Evolutionary conservation across 2,329 filamentous ascomycete species (phyloP).

Genomic region (Coniochaeta ligniaria): DNA sequence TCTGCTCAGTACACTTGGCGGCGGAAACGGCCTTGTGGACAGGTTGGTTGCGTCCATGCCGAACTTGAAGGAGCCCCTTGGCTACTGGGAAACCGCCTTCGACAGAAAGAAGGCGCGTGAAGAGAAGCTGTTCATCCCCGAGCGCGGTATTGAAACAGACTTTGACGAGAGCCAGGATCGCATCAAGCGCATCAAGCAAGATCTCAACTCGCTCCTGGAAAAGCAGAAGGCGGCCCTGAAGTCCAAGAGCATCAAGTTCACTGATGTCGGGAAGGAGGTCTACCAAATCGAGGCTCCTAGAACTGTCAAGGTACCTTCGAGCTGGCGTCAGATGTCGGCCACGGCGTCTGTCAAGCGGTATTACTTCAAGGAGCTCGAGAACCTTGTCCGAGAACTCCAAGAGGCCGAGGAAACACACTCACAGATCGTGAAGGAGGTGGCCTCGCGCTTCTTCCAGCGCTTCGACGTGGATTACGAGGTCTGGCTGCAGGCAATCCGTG

Average conservation of each 20-base stretch:
- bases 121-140: constrained; percentile 75
- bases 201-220: constrained; percentile 65
- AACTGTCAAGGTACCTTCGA: constrained; percentile 72
- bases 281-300: constrained; percentile 94
- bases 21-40: constrained; percentile 77
- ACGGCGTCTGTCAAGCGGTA: constrained; percentile 87
- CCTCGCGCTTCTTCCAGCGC: constrained; percentile 72
- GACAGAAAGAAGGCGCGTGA: constrained; percentile 74
- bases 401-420: constrained; percentile 91
- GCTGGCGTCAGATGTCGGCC: constrained; percentile 94
- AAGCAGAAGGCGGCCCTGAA: constrained; percentile 67
- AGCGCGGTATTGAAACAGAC: constrained; percentile 80
- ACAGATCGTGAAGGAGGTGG: constrained; percentile 83
- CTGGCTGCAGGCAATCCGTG: constrained; percentile 86
- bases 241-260: constrained; percentile 65
- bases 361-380: constrained; percentile 79
- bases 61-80: constrained; percentile 64
- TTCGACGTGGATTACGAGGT: constrained; percentile 82
- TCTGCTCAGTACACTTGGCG: constrained; percentile 64
- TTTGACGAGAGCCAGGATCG: constrained; percentile 78
- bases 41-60: constrained; percentile 82
- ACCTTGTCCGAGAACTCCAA: constrained; percentile 78
- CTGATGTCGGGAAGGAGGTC: constrained; percentile 91
- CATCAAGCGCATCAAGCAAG: constrained; percentile 67
- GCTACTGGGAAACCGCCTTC: constrained; percentile 88